Percentiles rank a stretch among this genome's conserved stretches.
Evolutionary conservation across 2,329 filamentous ascomycete species (phyloP).

Genomic region (Corynespora cassiicola): DNA sequence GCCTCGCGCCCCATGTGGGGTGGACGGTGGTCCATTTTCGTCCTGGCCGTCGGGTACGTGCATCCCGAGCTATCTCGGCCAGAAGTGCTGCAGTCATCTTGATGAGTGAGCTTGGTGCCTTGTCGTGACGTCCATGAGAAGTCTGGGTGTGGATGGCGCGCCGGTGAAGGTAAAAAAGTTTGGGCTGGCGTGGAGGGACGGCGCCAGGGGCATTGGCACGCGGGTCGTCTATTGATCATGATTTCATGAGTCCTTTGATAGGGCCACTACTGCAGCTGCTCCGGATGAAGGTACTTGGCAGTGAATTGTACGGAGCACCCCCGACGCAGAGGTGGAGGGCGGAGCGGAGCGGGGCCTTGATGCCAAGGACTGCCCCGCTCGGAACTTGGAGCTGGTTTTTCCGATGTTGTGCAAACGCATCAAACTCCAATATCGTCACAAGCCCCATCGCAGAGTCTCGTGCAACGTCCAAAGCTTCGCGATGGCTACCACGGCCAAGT

Average conservation of each 20-base stretch:
- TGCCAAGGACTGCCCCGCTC: slow-evolving; percentile 14
- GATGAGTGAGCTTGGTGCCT: no score
- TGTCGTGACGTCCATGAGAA: no score
- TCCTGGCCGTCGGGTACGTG: no score
- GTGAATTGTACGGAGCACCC: background rate
- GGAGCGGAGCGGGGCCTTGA: slow-evolving; percentile 15
- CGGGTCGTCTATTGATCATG: no score
- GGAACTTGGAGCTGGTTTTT: slow-evolving; percentile 1
- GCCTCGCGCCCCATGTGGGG: no score
- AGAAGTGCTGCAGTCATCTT: no score
- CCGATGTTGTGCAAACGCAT: slow-evolving; percentile 22
- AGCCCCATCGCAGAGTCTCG: slow-evolving; percentile 9
- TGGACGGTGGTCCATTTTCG: no score
- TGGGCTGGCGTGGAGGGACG: no score
- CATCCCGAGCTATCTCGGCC: no score
- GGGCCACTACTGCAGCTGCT: slow-evolving; percentile 13
- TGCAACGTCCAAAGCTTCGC: slow-evolving; percentile 16
- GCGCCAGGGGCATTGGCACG: no score
- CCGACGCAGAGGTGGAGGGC: slow-evolving; percentile 1
- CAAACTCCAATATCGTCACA: slow-evolving; percentile 23
- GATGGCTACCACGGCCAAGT: slow-evolving; percentile 37
- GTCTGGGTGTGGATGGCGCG: no score
- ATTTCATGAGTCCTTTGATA: slow-evolving; percentile 2
- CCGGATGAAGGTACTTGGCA: slow-evolving; percentile 4
- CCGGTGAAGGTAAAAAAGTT: no score